Percentiles rank a stretch among this genome's conserved stretches.
phyloP scores from a whole-genome alignment of 2,329 filamentous ascomycete species.

The Aspergillus terreus region DNA sequence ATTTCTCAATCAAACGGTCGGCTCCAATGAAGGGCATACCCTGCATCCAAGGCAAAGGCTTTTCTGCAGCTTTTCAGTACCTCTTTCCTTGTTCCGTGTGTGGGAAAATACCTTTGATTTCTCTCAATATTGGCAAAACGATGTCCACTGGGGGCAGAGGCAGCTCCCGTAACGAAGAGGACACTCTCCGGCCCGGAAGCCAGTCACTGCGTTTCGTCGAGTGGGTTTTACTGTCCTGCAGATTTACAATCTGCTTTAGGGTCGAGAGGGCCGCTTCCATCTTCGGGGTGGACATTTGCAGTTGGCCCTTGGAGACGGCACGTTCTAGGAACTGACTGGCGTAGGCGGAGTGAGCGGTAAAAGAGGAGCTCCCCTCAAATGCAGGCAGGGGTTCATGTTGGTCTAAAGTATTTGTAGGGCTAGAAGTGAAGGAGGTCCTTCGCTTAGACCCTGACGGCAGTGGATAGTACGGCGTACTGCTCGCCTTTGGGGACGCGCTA shows the following conservation, averaged over 20 bases:
- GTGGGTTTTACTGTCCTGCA: conserved; percentile 29
- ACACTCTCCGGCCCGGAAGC: conserved; percentile 21
- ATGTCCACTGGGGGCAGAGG: conserved; percentile 34
- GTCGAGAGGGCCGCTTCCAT: conserved; percentile 37
- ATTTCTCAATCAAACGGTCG: conserved; percentile 35
- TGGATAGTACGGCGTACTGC: conserved; percentile 5
- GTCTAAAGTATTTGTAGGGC: conserved; percentile 21
- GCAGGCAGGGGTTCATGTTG: conserved; percentile 25
- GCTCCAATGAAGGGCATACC: conserved; percentile 32
- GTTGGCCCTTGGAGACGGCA: conserved; percentile 33
- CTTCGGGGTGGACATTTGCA: conserved; percentile 34
- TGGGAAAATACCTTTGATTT: conserved; percentile 28
- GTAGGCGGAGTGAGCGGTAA: conserved; percentile 47
- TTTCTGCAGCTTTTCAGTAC: conserved; percentile 14
- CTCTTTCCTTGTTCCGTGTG: background rate
- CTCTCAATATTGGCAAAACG: conserved; percentile 31
- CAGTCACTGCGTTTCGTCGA: conserved; percentile 21
- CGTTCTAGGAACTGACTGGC: conserved; percentile 43
- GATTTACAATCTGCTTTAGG: conserved; percentile 36
- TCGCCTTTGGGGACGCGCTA: conserved; percentile 7
- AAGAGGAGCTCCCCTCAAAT: conserved; percentile 50
- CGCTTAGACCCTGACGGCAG: conserved; percentile 12
- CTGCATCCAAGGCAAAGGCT: conserved; percentile 18
- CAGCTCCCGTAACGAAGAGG: conserved; percentile 25
- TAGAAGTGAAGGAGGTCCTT: conserved; percentile 14